phyloP scores from a whole-genome alignment of 2,329 filamentous ascomycete species.

The Albophoma yamanashiensis region DNA sequence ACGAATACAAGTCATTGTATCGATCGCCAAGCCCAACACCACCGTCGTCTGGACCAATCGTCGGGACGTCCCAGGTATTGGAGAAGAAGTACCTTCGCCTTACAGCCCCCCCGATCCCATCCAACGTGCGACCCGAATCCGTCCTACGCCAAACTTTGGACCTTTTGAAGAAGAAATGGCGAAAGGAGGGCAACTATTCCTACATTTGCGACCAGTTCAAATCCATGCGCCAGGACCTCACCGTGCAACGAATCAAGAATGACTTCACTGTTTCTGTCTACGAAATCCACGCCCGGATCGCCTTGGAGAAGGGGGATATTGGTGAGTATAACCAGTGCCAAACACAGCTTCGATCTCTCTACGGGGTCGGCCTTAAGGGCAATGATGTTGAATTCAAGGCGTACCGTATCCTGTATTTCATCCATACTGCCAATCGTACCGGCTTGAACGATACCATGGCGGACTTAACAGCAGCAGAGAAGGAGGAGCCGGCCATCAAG shows the following conservation, averaged over 20 bases:
- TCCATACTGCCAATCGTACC: conserved; percentile 96
- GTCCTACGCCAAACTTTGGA: conserved; percentile 79
- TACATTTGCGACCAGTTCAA: conserved; percentile 99
- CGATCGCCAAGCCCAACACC: conserved; percentile 46
- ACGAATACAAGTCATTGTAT: conserved; percentile 46
- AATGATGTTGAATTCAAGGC: conserved; percentile 95
- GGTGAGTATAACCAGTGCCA: conserved; percentile 99
- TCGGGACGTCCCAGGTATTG: conserved; percentile 72
- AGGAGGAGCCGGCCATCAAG: conserved; percentile 71
- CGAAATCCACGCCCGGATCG: conserved; percentile 94
- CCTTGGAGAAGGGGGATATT: conserved; percentile 94
- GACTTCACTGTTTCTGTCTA: conserved; percentile 95
- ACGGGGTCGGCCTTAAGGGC: conserved; percentile 76
- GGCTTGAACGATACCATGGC: conserved; percentile 97
- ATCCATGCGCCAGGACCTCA: conserved; percentile 93
- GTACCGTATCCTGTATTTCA: conserved; percentile 99
- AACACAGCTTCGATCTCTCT: conserved; percentile 89
- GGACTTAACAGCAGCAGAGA: conserved; percentile 98
- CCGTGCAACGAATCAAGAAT: conserved; percentile 93
- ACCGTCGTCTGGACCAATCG: conserved; percentile 57
- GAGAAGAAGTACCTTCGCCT: conserved; percentile 95
- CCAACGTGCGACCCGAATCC: conserved; percentile 74
- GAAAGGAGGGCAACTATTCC: conserved; percentile 81
- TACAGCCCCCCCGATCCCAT: conserved; percentile 79
- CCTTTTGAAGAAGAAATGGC: conserved; percentile 89